Evolutionary conservation across 441 rosid species (phyloP).

Genomic region (Lepidium campestre): DNA sequence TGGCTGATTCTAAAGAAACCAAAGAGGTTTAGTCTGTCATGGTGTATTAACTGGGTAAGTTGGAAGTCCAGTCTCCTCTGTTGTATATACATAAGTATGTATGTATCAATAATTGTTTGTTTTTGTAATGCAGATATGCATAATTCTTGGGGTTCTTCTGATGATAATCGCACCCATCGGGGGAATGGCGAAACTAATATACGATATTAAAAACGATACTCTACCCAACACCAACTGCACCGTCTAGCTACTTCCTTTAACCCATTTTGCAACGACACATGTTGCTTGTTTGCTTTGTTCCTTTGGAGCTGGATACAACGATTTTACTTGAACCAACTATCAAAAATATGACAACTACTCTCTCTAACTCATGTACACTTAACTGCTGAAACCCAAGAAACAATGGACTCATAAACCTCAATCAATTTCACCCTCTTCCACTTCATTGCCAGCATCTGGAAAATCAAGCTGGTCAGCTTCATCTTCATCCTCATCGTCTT

Average conservation of each 20-base stretch:
- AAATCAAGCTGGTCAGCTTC: constrained; percentile 39
- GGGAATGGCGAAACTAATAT: constrained; percentile 28
- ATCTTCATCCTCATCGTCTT: constrained; percentile 66
- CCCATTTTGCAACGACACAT: too few species aligned
- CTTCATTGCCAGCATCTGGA: constrained; percentile 33
- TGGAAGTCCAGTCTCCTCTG: background rate
- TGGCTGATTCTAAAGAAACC: constrained; percentile 61
- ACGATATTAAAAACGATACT: background rate
- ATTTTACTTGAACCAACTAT: background rate
- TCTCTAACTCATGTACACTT: background rate
- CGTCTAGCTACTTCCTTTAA: too few species aligned
- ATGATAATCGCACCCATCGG: constrained; percentile 56
- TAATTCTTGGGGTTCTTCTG: constrained; percentile 36
- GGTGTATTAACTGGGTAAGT: constrained; percentile 56
- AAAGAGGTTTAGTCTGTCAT: constrained; percentile 43
- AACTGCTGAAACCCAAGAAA: background rate
- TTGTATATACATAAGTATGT: background rate
- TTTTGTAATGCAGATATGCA: constrained; percentile 44
- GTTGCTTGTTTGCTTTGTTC: too few species aligned
- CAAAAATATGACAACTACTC: background rate
- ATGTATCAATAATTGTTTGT: background rate
- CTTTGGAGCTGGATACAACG: background rate
- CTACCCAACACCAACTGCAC: background rate
- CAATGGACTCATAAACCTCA: background rate
- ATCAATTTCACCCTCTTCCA: constrained; percentile 69